Evolutionary conservation across 805 yeast species (phyloP), one percentile per base, ranked within the genome.

Genomic region (Trichomonascus vanleenenianus): DNA sequence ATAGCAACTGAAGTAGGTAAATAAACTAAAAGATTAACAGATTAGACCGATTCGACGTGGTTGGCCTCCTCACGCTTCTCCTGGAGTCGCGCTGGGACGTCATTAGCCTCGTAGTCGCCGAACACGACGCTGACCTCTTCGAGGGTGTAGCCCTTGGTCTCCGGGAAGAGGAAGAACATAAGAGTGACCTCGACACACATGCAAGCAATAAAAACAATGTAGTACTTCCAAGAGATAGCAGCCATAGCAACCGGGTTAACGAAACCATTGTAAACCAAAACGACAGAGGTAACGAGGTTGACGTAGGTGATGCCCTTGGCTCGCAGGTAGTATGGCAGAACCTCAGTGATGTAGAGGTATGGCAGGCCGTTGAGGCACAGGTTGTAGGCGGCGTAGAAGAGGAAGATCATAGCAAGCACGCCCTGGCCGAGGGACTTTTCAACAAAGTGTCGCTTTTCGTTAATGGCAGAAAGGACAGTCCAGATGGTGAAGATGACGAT

Each of bases 41-140:
- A 22, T 22, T 39, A 27, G 20, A 27, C 34, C 10, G 11, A 18
- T 32, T 39, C 42, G 5, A 39, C 34, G 22, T 39, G 42, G n/a
- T 16, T 10, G 8, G 42, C 14, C 9, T 39, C 42, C 9, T 22
- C 27, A 22, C 33, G 22, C 34, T 39, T 39, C 22, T 39, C 35
- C 12, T 30, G 33, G 18, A 30, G 15, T 7, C 18, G 18, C n/a
- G 35, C 42, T 15, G 33, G 30, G 37, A 30, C 7, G 39, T n/a
- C 39, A 16, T 43, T 30, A 30, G 46, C 73, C 18, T 19, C 71
- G 12, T 81, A 70, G 16, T 79, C 82, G 19, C 70, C 75, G 51
- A 71, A 70, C 16, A 69, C 68, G 42, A 56, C 57, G 9, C 70
- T 71, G 37, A 68, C 68, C 50, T 70, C 74, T 50, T 71, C 75